phyloP scores from a whole-genome alignment of 2,329 filamentous ascomycete species.

The Immersiporthe knoxdaviesiana region DNA sequence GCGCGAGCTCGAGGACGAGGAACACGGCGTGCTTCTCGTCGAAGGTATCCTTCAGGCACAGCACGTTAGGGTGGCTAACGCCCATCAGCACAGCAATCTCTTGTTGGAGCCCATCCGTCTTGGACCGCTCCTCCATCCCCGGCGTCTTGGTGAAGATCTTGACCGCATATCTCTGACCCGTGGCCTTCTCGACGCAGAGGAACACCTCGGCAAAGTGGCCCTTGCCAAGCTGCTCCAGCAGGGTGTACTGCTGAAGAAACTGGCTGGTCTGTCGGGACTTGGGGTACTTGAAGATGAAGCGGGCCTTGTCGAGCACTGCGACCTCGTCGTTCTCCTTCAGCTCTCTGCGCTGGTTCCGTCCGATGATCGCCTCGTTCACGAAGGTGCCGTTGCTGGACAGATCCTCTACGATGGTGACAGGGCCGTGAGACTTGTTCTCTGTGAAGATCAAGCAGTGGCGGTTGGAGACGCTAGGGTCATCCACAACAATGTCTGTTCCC shows the following conservation, averaged over 20 bases:
- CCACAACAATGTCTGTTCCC: constrained; percentile 69
- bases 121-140: constrained; percentile 80
- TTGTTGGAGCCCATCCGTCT: constrained; percentile 85
- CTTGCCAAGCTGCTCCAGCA: constrained; percentile 85
- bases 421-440: constrained; percentile 43
- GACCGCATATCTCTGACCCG: constrained; percentile 83
- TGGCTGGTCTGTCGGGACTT: constrained; percentile 71
- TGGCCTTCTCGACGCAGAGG: constrained; percentile 82
- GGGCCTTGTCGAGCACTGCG: constrained; percentile 79
- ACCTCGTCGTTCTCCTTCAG: constrained; percentile 90
- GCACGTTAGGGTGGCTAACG: constrained; percentile 90
- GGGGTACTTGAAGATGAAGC: constrained; percentile 92
- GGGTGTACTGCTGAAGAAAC: constrained; percentile 84
- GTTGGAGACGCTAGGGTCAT: constrained; percentile 84
- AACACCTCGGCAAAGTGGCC: constrained; percentile 96
- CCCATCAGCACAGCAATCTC: constrained; percentile 97
- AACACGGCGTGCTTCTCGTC: constrained; percentile 91
- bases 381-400: constrained; percentile 96
- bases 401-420: constrained; percentile 82
- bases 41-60: constrained; percentile 94
- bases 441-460: constrained; percentile 64
- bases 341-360: constrained; percentile 88
- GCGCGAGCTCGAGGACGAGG: constrained; percentile 84
- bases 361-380: constrained; percentile 88
- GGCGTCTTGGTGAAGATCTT: constrained; percentile 91